Conservation (phyloP, 2,329 filamentous ascomycete species). For the Aspergillus neoniger region DNA sequence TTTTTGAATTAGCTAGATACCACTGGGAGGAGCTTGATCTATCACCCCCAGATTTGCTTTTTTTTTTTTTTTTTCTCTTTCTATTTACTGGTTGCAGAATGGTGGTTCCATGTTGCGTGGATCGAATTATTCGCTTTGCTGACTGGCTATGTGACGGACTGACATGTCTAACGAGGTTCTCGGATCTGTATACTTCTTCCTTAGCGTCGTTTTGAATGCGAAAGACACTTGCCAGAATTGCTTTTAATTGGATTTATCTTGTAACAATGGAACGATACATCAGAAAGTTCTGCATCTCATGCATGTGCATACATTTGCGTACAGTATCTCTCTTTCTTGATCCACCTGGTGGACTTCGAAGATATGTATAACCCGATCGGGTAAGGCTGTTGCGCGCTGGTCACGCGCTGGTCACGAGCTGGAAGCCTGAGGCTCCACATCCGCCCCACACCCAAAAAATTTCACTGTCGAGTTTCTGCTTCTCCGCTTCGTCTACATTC, state of each 20-base stretch:
- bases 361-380: constrained; percentile 12
- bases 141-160: constrained; percentile 1
- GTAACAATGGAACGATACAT: background rate
- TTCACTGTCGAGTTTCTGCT: constrained; percentile 11
- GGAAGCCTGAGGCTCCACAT: constrained; percentile 25
- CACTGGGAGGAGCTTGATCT: constrained; percentile 20
- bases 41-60: constrained; percentile 11
- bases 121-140: background rate
- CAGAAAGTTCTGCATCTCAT: background rate
- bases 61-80: constrained; percentile 12
- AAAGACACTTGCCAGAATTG: background rate
- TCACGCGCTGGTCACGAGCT: constrained; percentile 22
- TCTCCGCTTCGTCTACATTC: constrained; percentile 8
- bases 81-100: constrained; percentile 1
- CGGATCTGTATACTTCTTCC: constrained; percentile 1
- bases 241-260: no score
- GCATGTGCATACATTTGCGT: background rate
- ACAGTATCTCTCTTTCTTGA: background rate
- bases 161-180: constrained; percentile 4
- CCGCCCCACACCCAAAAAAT: constrained; percentile 25
- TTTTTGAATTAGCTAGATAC: constrained; percentile 27
- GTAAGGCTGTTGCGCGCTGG: constrained; percentile 11
- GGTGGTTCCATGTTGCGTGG: constrained; percentile 6
- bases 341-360: background rate
- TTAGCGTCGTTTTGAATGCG: background rate